Evolutionary conservation across 164 flowering plant genomes (phyloP), one percentile per base, ranked within the genome.

Genomic region (Platanus orientalis): DNA sequence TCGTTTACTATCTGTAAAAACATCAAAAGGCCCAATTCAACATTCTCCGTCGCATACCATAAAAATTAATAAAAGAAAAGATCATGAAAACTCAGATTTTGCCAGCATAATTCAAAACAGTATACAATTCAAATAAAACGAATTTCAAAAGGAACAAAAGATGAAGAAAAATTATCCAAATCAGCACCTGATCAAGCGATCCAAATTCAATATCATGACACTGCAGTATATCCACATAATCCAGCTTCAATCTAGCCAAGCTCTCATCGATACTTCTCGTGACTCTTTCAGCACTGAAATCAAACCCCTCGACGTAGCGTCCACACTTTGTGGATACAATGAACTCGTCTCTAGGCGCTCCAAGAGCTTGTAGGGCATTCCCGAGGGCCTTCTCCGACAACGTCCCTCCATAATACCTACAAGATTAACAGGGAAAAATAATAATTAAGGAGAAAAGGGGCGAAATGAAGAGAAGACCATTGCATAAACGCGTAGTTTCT

Each of bases 121-220:
- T n/a, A n/a, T n/a, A n/a, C n/a, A n/a, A n/a, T n/a, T n/a, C n/a
- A 16, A 14, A 29, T 13, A 32, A 53, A 42, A 21, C 45, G 20
- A 32, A 36, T 39, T 10, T 10, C 23, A 9, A 17, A 26, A 26
- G 36, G 4, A 0, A 39, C 34, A 52, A 51, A 32, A 44, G n/a
- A 64, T 25, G 3, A 25, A 17, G 30, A n/a, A 26, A 1, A 11
- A 56, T 57, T 12, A 2, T 16, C 16, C 32, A 58, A 69, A 3
- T 19, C 19, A 48, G 28, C 20, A 93, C 99, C 97, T 86, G 97
- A 78, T 91, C 95, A 49, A 94, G 93, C 63, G 86, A 76, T 44
- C 84, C 95, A 69, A 94, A 94, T 67, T 94, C 99, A 25, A 94
- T 94, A 68, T 94, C 97, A 76, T 94, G 99, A 73, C 99, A 94